A percentile compares a stretch with the other conserved stretches of the same genome.
phyloP scores from a whole-genome alignment of 2,329 filamentous ascomycete genomes.

The Fusarium pseudoanthophilum region DNA sequence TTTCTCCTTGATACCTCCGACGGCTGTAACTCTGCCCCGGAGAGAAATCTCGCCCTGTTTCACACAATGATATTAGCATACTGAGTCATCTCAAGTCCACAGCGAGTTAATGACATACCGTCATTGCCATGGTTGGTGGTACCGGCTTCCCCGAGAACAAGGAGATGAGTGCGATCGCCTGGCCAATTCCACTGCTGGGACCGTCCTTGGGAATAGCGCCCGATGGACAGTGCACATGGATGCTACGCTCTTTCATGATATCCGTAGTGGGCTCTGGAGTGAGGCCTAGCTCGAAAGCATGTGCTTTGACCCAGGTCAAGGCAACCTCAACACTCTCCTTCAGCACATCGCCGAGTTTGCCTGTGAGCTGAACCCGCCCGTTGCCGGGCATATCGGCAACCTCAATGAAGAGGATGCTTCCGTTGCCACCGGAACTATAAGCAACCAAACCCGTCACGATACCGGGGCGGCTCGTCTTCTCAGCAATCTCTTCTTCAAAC shows the following conservation, averaged over 20 bases:
- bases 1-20: slow-evolving; percentile 99
- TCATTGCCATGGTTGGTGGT: slow-evolving; percentile 95
- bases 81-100: slow-evolving; percentile 21
- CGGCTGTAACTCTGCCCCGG: slow-evolving; percentile 88
- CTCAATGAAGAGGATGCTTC: slow-evolving; percentile 97
- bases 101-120: slow-evolving; percentile 61
- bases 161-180: slow-evolving; percentile 92
- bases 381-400: slow-evolving; percentile 96
- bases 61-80: slow-evolving; percentile 41
- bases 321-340: slow-evolving; percentile 98
- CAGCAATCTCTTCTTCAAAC: slow-evolving; percentile 95
- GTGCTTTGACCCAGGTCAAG: slow-evolving; percentile 95
- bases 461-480: slow-evolving; percentile 83
- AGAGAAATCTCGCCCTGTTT: slow-evolving; percentile 76
- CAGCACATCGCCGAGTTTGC: slow-evolving; percentile 94
- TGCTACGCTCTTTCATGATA: slow-evolving; percentile 93
- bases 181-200: slow-evolving; percentile 86
- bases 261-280: slow-evolving; percentile 84
- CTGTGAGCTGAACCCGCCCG: slow-evolving; percentile 92
- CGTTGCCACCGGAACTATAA: slow-evolving; percentile 91
- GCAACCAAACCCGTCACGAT: slow-evolving; percentile 97
- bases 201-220: slow-evolving; percentile 97
- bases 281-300: slow-evolving; percentile 90
- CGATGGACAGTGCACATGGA: slow-evolving; percentile 96
- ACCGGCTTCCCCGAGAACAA: slow-evolving; percentile 88